Conservation (phyloP, 1,284 basidiomycete species). For the Hemileia vastatrix region DNA sequence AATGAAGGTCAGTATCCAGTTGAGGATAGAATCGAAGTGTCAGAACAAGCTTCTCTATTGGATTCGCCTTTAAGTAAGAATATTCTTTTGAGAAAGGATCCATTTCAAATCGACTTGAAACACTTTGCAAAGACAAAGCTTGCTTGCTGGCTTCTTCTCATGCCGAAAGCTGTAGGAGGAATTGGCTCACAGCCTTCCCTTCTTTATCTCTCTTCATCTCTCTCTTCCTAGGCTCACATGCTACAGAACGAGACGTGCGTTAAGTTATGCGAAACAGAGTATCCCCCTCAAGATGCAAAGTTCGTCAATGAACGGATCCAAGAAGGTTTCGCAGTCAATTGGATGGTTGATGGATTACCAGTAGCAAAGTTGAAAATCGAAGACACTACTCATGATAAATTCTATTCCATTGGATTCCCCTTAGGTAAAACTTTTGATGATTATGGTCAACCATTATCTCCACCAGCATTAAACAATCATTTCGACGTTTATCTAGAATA, state of each 20-base stretch:
- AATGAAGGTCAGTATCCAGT: conserved; percentile 57
- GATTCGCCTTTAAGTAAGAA: neutral
- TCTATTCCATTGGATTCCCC: conserved; percentile 53
- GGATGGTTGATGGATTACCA: conserved; percentile 88
- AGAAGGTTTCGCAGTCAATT: conserved; percentile 87
- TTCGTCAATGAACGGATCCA: conserved; percentile 86
- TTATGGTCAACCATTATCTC: conserved; percentile 48
- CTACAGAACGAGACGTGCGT: conserved; percentile 62
- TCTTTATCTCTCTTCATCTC: conserved; percentile 21
- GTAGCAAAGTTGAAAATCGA: conserved; percentile 74
- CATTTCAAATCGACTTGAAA: neutral
- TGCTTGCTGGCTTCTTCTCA: neutral
- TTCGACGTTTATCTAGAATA: conserved; percentile 73
- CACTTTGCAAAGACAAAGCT: neutral
- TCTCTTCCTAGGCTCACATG: conserved; percentile 58
- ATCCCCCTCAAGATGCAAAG: conserved; percentile 63
- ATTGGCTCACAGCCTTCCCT: too few relatives aligned
- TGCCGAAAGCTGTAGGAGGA: too few relatives aligned
- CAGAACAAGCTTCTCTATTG: conserved; percentile 30
- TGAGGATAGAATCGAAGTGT: neutral
- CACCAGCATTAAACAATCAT: conserved; percentile 76
- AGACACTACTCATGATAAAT: conserved; percentile 62
- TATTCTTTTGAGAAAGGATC: neutral
- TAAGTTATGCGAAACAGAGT: conserved; percentile 58
- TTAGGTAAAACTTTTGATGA: conserved; percentile 36